Base-by-base conservation (phyloP, 495 filamentous ascomycete genomes). In the Penicillium parvum region DNA sequence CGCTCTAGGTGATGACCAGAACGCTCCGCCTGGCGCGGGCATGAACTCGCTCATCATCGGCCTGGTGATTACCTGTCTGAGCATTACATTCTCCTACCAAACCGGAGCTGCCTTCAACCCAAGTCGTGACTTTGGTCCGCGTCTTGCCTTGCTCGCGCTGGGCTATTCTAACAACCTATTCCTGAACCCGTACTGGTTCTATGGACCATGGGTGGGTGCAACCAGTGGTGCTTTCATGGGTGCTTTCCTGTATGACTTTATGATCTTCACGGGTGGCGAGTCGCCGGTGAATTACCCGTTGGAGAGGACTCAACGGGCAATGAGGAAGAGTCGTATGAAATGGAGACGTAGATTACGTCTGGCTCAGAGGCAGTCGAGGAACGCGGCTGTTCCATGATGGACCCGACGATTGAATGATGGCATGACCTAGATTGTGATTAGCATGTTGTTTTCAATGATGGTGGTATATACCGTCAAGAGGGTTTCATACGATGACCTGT, bases 1-100 rank as follows among this genome's bases (percentile, higher is more conserved):
- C 5, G 77, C 75, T 6, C 64, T 79, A 0, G 74, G 75, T 37
- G 75, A 79, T 50, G 72, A 77, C 44, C 68, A 68, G 18, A 77
- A 80, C 37, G 68, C 74, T 14, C 75, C 75, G 3, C 74, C 73
- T 0, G 75, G 74, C 5, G 70, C 73, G 4, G 76, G 75, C 34
- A 77, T 78, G 75, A 69, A 64, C 48, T 57, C 68, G 1, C 50
- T 71, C 16, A 67, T 76, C 25, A 55, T 77, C 20, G 75, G 75
- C 0, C 51, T 78, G 1, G 47, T 74, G 1, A 57, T 74, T 17
- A 69, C 60, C 17, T 63, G 55, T 28, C 53, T 75, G 23, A 63
- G 51, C 21, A 68, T 76, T 42, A 55, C 66, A 2, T 68, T 78
- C 23, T 62, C 61, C 10, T 72, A 71, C 42, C 72, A 74, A 23